phyloP scores from a whole-genome alignment of 306 rosid genomes.

The barrel medic (Medicago truncatula) region DNA sequence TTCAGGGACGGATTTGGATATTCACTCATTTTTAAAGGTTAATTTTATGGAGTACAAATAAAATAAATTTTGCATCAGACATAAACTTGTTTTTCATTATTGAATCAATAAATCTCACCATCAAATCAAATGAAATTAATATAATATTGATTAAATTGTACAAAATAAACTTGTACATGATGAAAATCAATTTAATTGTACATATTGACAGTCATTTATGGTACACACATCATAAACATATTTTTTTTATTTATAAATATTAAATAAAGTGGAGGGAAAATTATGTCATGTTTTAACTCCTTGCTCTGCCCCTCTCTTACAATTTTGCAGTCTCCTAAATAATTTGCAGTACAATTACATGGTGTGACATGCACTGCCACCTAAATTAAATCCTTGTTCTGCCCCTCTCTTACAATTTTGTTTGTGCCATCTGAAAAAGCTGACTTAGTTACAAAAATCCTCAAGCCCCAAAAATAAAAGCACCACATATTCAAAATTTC shows the following conservation, averaged over 20 bases:
- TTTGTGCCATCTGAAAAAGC: slow-evolving; percentile 55
- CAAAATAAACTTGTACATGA: no score
- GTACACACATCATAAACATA: not conserved
- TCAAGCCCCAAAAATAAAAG: slow-evolving; percentile 25
- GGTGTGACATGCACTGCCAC: slow-evolving; percentile 36
- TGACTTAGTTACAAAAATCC: slow-evolving; percentile 34
- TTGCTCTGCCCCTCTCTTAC: no score
- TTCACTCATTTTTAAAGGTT: no score
- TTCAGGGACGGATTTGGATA: no score
- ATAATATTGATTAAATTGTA: no score
- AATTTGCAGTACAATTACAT: slow-evolving; percentile 27
- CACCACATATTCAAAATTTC: slow-evolving; percentile 13
- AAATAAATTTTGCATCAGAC: no score
- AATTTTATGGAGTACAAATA: no score
- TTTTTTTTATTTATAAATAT: not conserved
- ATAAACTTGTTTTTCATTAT: no score
- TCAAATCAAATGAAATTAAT: no score
- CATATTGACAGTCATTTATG: no score
- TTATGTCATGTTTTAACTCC: not conserved
- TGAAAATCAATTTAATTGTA: no score
- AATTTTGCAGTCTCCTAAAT: slow-evolving; percentile 21
- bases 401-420: slow-evolving; percentile 45
- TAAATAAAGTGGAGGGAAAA: not conserved
- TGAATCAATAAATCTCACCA: no score
- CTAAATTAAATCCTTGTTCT: slow-evolving; percentile 13